Evolutionary conservation across 1,284 basidiomycete species (phyloP), one percentile per base, ranked within the genome.

Genomic region (Tilletia setariae): DNA sequence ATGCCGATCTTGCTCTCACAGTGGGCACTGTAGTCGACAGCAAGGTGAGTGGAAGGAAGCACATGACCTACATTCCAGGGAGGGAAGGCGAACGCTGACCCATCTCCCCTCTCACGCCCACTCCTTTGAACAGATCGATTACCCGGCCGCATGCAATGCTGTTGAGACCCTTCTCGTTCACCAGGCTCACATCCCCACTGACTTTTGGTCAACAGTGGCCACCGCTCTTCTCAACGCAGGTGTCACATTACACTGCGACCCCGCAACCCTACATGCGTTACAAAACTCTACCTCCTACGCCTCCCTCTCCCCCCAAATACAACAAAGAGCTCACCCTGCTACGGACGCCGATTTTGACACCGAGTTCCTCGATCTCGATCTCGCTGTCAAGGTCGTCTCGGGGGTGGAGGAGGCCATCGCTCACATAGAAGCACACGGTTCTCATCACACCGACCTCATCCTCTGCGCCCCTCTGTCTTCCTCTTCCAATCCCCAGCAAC

Each of bases 71-170:
- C n/a, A n/a, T 23, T 42, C 51, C 23, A 11, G 43, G 11, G 6
- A 35, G 25, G 49, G 6, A 11, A 32, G 0, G 13, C 70, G 71
- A 32, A 72, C 42, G 19, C 19, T 44, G 43, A 44, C 19, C 30
- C 2, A 51, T 16, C 30, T 21, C 2, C 13, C 19, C 47, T 49
- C 47, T 49, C 8, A 49, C 44, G 13, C 44, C 44, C 44, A 2
- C 44, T 13, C 13, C 1, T 46, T 49, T 8, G 8, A 25, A 35
- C 77, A 96, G 93, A 90, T 87, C 47, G 90, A 95, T 82, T 98
- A 98, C 82, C 93, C 94, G 44, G 93, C 95, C 3, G 96, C 95
- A 0, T 99, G 96, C 83, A 99, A 99, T 82, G 86, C 95, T 0
- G 88, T 88, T 6, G 96, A 99, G 83, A 98, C 92, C 0, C 86